These are phyloP conservation scores for Smithsoniella earleae DNA, from an alignment of 163 green algal species.

Conservation along the genomic window DNA sequence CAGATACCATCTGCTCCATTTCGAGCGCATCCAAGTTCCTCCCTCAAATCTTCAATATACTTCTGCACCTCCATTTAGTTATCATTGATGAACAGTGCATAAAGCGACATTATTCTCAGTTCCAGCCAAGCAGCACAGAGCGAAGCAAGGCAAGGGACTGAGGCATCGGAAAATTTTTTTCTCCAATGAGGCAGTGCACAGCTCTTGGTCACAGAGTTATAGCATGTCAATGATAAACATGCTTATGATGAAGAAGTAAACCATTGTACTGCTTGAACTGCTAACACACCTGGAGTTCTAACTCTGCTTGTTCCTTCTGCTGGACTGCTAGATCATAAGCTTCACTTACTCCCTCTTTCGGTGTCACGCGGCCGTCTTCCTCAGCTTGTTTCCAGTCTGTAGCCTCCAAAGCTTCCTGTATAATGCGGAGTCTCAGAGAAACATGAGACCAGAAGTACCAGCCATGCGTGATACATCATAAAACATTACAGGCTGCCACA, in stretches of 20 bases:
- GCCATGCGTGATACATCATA: no score
- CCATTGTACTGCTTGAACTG: not conserved
- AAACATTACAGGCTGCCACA: no score
- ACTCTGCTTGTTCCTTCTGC: slow-evolving; percentile 30
- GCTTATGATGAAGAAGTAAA: not conserved
- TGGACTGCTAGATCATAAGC: slow-evolving; percentile 38
- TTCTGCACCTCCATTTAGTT: slow-evolving; percentile 38
- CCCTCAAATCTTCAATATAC: slow-evolving; percentile 47
- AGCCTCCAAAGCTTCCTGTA: slow-evolving; percentile 42
- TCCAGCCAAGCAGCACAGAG: no score
- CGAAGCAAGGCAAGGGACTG: no score
- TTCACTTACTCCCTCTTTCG: slow-evolving; percentile 54
- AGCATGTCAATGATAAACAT: not conserved
- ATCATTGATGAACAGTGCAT: not conserved
- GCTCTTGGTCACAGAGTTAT: no score
- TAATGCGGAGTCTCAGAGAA: no score
- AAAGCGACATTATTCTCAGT: no score
- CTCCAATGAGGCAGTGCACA: no score
- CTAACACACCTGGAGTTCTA: slow-evolving; percentile 41
- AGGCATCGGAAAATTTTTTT: no score
- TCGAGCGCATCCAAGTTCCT: slow-evolving; percentile 33
- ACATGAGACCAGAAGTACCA: no score
- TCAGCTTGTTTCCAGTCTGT: slow-evolving; percentile 78
- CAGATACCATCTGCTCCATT: slow-evolving; percentile 35
- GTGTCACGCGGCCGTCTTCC: slow-evolving; percentile 57